Evolutionary conservation across 352 stramenopile species (phyloP), one percentile per base, ranked within the genome.

Genomic region (Pythium folliculosum): DNA sequence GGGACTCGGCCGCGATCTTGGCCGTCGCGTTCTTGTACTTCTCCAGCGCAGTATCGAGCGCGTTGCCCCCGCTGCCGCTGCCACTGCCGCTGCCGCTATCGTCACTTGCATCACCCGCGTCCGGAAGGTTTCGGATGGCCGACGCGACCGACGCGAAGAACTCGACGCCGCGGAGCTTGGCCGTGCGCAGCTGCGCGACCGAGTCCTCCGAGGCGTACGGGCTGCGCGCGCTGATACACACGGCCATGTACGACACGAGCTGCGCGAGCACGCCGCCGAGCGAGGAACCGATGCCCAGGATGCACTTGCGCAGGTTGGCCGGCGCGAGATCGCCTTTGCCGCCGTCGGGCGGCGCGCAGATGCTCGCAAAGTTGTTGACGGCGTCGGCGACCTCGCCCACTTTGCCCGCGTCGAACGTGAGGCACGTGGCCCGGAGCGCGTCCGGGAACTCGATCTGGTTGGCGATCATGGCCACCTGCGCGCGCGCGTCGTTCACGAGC

Each of bases 51-150:
- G 37, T 13, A 13, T 43, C 37, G 37, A 43, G 7, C 37, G 7
- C 13, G 37, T 43, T 43, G 37, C 7, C 13, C 37, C 37, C 7
- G 37, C 37, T n/a, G 17, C 21, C 43, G 17, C 21, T 9, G 9
- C 43, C 43, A 49, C 43, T 49, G 43, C 43, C 43, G 43, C 43
- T 49, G 43, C 43, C 43, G 43, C n/a, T n/a, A n/a, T n/a, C n/a
- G n/a, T n/a, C n/a, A n/a, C n/a, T n/a, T n/a, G n/a, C n/a, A n/a
- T n/a, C n/a, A n/a, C n/a, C n/a, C n/a, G n/a, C n/a, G n/a, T n/a
- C n/a, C n/a, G 43, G 21, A 17, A 12, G 9, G 43, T 49, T 49
- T 49, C 43, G 43, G 21, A 49, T 49, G 43, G 43, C 43, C 43
- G 43, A 49, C 43, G 43, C 17, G 9, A 49, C 43, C 9, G 43